Evolutionary conservation across 2,329 filamentous ascomycete species (phyloP).

Genomic region (Paraphoma chrysanthemicola): DNA sequence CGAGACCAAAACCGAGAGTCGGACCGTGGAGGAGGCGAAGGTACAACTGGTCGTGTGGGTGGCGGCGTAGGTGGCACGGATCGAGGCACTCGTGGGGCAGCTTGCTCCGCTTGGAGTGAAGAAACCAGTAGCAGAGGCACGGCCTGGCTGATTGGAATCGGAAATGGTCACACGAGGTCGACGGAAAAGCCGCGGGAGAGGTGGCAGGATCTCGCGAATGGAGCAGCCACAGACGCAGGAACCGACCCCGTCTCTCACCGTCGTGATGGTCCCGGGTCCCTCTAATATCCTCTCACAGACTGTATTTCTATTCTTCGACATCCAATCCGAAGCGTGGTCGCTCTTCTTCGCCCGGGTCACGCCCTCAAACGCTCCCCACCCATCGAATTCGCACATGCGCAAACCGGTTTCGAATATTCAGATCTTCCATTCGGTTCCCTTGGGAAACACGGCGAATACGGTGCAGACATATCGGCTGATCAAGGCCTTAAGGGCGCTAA

Average conservation of each 20-base stretch:
- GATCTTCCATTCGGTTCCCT: conserved; percentile 17
- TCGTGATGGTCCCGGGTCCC: conserved; percentile 3
- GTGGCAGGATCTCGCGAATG: too few relatives aligned
- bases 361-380: conserved; percentile 3
- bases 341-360: conserved; percentile 15
- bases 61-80: conserved; percentile 15
- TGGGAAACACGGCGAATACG: conserved; percentile 17
- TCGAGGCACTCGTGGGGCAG: conserved; percentile 12
- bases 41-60: conserved; percentile 23
- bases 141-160: conserved; percentile 5
- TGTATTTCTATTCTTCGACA: conserved; percentile 13
- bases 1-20: conserved; percentile 24
- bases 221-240: conserved; percentile 11
- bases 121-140: conserved; percentile 6
- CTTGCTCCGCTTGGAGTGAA: conserved; percentile 8
- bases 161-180: too few relatives aligned
- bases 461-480: conserved; percentile 19
- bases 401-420: conserved; percentile 15
- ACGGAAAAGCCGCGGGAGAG: too few relatives aligned
- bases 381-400: conserved; percentile 9
- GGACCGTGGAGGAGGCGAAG: conserved; percentile 21
- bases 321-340: conserved; percentile 15
- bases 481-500: conserved; percentile 18
- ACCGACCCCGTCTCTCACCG: conserved; percentile 3
- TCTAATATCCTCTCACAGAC: conserved; percentile 12